phyloP scores from a whole-genome alignment of 1,284 basidiomycete species.

The Moesziomyces sp. region DNA sequence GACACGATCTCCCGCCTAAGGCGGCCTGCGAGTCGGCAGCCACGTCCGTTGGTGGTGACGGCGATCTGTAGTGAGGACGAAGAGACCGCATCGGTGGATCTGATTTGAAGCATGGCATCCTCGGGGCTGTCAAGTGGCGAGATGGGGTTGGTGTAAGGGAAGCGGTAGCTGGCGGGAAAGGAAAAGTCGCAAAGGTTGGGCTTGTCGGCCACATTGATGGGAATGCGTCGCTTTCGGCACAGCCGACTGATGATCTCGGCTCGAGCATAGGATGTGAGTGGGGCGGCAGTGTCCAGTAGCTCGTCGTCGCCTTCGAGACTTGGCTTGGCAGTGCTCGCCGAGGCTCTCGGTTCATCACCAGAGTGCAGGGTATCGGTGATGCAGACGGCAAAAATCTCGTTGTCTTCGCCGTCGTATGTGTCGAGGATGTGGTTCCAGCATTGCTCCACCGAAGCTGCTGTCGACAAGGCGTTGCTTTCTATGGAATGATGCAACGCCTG shows the following conservation, averaged over 20 bases:
- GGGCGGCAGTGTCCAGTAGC: not conserved
- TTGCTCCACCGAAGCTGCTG: constrained; percentile 6
- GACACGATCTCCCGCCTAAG: constrained; percentile 85
- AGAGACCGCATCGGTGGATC: not conserved
- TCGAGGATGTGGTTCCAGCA: constrained; percentile 23
- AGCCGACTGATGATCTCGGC: constrained; percentile 51
- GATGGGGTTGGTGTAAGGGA: constrained; percentile 69
- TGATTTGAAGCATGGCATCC: not conserved
- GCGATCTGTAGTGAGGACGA: constrained; percentile 80
- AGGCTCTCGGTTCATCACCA: constrained; percentile 26
- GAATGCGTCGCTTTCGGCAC: constrained; percentile 72
- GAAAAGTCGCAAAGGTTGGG: constrained; percentile 88
- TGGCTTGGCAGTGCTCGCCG: not conserved
- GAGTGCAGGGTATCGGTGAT: constrained; percentile 63
- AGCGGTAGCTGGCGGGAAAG: constrained; percentile 87
- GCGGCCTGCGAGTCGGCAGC: constrained; percentile 84
- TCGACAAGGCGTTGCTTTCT: constrained; percentile 4
- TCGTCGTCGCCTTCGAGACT: constrained; percentile 7
- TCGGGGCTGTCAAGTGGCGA: not conserved
- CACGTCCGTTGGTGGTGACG: constrained; percentile 89
- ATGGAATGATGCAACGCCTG: constrained; percentile 71
- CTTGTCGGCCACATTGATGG: constrained; percentile 86
- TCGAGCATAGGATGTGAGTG: constrained; percentile 31
- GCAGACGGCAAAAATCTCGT: constrained; percentile 60
- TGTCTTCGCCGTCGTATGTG: constrained; percentile 17